Conservation (phyloP, 805 yeast species). For the Saturnispora sanitii region DNA sequence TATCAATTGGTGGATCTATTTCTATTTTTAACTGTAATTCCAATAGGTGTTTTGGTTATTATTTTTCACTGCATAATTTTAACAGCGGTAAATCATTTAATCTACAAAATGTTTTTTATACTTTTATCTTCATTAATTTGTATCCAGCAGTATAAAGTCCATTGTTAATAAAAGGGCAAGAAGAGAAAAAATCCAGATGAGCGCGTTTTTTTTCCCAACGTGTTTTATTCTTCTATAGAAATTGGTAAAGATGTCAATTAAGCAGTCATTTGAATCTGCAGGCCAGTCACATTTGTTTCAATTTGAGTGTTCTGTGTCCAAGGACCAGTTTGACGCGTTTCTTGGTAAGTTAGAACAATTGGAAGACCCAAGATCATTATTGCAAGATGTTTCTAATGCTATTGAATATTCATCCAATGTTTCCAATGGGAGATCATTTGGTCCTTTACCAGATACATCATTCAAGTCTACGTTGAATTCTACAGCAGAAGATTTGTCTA, state of each 20-base stretch:
- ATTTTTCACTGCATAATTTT: too few relatives aligned
- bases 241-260: constrained; percentile 6
- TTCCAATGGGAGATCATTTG: constrained; percentile 23
- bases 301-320: constrained; percentile 33
- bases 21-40: too few relatives aligned
- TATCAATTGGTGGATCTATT: too few relatives aligned
- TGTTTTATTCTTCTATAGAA: neutral
- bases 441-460: constrained; percentile 47
- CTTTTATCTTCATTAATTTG: too few relatives aligned
- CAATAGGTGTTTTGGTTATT: too few relatives aligned
- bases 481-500: constrained; percentile 21
- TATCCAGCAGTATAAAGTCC: too few relatives aligned
- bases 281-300: constrained; percentile 46
- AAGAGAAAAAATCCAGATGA: neutral
- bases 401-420: constrained; percentile 27
- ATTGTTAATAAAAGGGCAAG: too few relatives aligned
- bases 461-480: constrained; percentile 37
- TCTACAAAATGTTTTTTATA: too few relatives aligned
- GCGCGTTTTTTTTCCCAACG: neutral
- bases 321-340: constrained; percentile 29
- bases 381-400: constrained; percentile 37
- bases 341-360: constrained; percentile 33
- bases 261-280: constrained; percentile 30
- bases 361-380: constrained; percentile 32
- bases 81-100: too few relatives aligned